A percentile compares a stretch with the other conserved stretches of the same genome.
Conservation (phyloP, 208 protist genomes). For the Acanthamoeba triangularis region DNA sequence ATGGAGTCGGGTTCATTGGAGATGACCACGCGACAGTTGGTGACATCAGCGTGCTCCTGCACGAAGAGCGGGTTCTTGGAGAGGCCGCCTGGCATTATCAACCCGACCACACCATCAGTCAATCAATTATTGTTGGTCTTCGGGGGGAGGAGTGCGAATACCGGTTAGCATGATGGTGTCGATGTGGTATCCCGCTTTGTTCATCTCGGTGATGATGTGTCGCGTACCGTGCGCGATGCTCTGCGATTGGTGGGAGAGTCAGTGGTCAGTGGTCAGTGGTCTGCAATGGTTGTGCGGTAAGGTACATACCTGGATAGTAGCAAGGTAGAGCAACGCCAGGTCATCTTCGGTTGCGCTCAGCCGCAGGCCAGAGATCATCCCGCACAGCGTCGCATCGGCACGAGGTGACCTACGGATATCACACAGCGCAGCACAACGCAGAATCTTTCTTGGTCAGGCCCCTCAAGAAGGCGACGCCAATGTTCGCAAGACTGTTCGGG, state of each 20-base stretch:
- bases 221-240: constrained; percentile 17
- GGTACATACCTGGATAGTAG: constrained; percentile 27
- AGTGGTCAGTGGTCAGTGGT: not conserved
- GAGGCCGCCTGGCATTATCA: not conserved
- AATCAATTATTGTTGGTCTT: too few relatives aligned
- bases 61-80: constrained; percentile 53
- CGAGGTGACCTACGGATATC: not conserved
- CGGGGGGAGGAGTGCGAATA: not conserved
- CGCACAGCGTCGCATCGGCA: not conserved
- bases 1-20: constrained; percentile 34
- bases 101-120: not conserved
- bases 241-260: not conserved
- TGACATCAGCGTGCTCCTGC: constrained; percentile 49
- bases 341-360: constrained; percentile 22
- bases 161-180: not conserved
- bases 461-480: too few relatives aligned
- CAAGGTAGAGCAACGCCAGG: constrained; percentile 17
- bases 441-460: too few relatives aligned
- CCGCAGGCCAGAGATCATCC: constrained; percentile 33
- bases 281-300: not conserved
- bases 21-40: constrained; percentile 19
- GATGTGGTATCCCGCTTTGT: constrained; percentile 13
- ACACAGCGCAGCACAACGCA: not conserved
- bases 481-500: not conserved
- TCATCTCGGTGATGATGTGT: constrained; percentile 52